Percentiles rank a stretch among this genome's conserved stretches.
phyloP scores from a whole-genome alignment of 495 filamentous ascomycete species.

The Glonium stellatum region DNA sequence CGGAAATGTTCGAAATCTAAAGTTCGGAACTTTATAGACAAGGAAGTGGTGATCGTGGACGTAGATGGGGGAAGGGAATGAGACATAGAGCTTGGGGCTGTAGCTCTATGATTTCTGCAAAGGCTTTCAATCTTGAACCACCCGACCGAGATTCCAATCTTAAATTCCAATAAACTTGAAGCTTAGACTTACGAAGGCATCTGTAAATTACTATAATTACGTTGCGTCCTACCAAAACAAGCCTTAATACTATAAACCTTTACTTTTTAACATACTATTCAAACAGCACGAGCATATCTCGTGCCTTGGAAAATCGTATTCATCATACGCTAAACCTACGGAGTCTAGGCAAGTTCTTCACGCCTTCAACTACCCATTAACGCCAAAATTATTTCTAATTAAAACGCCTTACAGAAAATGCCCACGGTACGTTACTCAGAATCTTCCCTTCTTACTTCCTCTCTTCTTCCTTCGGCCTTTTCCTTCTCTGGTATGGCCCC shows the following conservation, averaged over 20 bases:
- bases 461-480: conserved; percentile 27
- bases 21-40: not conserved
- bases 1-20: not conserved
- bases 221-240: no score
- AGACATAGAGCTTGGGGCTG: not conserved
- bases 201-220: no score
- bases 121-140: not conserved
- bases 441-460: conserved; percentile 1
- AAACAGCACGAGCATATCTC: no score
- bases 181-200: no score
- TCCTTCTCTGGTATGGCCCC: conserved; percentile 47
- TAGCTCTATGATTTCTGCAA: not conserved
- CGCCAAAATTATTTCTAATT: not conserved
- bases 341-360: no score
- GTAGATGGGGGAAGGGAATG: not conserved
- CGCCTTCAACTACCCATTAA: no score
- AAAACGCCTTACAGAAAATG: not conserved
- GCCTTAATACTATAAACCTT: no score
- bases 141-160: not conserved
- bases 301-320: no score
- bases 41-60: not conserved
- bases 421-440: not conserved
- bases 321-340: no score
- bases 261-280: no score
- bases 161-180: no score